phyloP scores from a whole-genome alignment of 345 rosid species.

The Luvunga scandens region DNA sequence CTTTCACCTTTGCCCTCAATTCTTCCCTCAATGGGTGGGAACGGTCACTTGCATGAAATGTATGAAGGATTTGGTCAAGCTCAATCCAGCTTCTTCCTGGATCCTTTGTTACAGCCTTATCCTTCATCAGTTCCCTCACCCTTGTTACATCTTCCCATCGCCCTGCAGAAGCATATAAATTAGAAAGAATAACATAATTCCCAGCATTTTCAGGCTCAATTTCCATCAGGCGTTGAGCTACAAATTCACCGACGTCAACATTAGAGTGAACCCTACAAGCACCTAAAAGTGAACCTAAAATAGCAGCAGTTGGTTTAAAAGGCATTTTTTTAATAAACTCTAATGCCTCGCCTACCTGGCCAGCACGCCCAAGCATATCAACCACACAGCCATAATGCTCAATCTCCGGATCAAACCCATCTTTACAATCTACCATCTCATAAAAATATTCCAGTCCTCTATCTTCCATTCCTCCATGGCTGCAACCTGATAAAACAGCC shows the following conservation, averaged over 20 bases:
- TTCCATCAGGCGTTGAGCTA: slow-evolving; percentile 54
- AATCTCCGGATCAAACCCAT: slow-evolving; percentile 51
- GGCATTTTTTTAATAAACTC: slow-evolving; percentile 63
- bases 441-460: slow-evolving; percentile 62
- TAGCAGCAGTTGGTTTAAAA: slow-evolving; percentile 68
- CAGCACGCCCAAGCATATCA: slow-evolving; percentile 92
- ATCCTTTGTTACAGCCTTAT: slow-evolving; percentile 72
- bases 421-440: slow-evolving; percentile 44
- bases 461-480: slow-evolving; percentile 86
- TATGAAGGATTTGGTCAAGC: slow-evolving; percentile 63
- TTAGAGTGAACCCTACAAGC: slow-evolving; percentile 81
- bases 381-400: slow-evolving; percentile 85
- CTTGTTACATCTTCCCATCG: slow-evolving; percentile 81
- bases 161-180: slow-evolving; percentile 76
- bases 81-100: slow-evolving; percentile 92
- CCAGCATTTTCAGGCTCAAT: slow-evolving; percentile 87
- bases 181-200: slow-evolving; percentile 78
- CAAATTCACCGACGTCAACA: slow-evolving; percentile 61
- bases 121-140: slow-evolving; percentile 61
- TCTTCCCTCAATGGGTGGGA: slow-evolving; percentile 80
- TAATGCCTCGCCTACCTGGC: slow-evolving; percentile 65
- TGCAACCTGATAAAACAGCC: slow-evolving; percentile 86
- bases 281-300: slow-evolving; percentile 83
- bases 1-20: slow-evolving; percentile 49
- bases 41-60: slow-evolving; percentile 74